Conservation (phyloP, 2,329 filamentous ascomycete genomes). For the Calonectria hawksworthii region DNA sequence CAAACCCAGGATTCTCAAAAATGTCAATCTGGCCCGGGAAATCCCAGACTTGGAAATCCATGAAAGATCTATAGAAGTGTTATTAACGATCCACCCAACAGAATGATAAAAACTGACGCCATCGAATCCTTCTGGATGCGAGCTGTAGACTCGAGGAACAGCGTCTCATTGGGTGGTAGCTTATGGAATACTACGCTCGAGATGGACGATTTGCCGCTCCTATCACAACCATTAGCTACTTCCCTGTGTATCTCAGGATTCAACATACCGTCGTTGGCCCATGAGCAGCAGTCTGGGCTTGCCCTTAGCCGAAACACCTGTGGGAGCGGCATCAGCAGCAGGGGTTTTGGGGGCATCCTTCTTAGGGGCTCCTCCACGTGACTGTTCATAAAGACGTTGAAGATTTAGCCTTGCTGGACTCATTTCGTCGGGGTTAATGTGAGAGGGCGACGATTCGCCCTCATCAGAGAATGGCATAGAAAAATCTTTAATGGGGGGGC, state of each 20-base stretch:
- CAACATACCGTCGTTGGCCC: conserved; percentile 88
- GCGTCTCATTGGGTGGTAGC: conserved; percentile 92
- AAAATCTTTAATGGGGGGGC: conserved; percentile 47
- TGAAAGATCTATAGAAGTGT: conserved; percentile 80
- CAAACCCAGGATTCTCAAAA: conserved; percentile 89
- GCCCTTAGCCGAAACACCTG: conserved; percentile 67
- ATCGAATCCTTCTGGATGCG: conserved; percentile 95
- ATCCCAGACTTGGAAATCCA: conserved; percentile 99
- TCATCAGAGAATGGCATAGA: conserved; percentile 41
- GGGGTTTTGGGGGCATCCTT: conserved; percentile 62
- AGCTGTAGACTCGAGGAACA: conserved; percentile 96
- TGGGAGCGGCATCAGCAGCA: conserved; percentile 55
- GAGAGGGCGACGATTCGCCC: conserved; percentile 48
- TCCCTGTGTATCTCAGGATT: background rate
- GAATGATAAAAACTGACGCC: conserved; percentile 74
- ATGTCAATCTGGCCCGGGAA: conserved; percentile 93
- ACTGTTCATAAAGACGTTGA: conserved; percentile 74
- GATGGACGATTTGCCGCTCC: conserved; percentile 98
- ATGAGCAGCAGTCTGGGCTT: conserved; percentile 93
- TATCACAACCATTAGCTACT: conserved; percentile 54
- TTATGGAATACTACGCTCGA: conserved; percentile 99
- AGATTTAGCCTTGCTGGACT: conserved; percentile 75
- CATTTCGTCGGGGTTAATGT: conserved; percentile 52
- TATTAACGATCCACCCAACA: conserved; percentile 17
- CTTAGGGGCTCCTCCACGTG: conserved; percentile 64